Percentiles rank a stretch among this genome's conserved stretches.
Evolutionary conservation across 208 protist genomes (phyloP).

Genomic region (Naegleria lovaniensis): DNA sequence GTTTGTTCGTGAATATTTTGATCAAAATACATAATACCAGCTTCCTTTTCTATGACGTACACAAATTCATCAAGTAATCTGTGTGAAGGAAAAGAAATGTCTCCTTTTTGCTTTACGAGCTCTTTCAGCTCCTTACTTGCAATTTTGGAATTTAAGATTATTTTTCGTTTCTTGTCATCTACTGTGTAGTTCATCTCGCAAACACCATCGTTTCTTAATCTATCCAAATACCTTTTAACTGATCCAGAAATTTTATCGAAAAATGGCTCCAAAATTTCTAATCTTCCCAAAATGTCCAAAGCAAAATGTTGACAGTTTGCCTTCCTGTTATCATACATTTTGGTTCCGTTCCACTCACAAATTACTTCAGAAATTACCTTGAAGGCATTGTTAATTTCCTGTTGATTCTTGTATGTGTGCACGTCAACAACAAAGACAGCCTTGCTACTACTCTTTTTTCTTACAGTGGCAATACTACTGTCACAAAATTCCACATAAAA

Average conservation of each 20-base stretch:
- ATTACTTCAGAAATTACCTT: background rate
- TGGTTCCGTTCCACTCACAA: conserved; percentile 5
- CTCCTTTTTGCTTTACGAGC: background rate
- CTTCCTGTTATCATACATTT: background rate
- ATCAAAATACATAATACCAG: background rate
- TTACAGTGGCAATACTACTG: background rate
- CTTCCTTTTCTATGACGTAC: background rate
- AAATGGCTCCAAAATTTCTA: background rate
- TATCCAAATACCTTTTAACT: background rate
- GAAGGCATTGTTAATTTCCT: background rate
- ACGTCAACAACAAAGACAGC: conserved; percentile 14
- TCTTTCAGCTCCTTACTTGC: background rate
- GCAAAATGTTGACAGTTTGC: conserved; percentile 18
- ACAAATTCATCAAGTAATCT: conserved; percentile 4
- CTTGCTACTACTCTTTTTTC: background rate
- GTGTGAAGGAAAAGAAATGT: background rate
- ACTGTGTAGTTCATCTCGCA: background rate
- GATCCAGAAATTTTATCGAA: background rate
- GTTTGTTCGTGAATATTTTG: background rate
- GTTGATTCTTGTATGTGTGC: background rate
- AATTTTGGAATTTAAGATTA: background rate
- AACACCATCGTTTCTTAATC: background rate
- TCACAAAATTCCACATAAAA: background rate
- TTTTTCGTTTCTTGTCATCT: background rate
- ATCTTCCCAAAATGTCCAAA: background rate